phyloP scores from a whole-genome alignment of 2,329 filamentous ascomycete genomes.

The Colletotrichum gloeosporioides region DNA sequence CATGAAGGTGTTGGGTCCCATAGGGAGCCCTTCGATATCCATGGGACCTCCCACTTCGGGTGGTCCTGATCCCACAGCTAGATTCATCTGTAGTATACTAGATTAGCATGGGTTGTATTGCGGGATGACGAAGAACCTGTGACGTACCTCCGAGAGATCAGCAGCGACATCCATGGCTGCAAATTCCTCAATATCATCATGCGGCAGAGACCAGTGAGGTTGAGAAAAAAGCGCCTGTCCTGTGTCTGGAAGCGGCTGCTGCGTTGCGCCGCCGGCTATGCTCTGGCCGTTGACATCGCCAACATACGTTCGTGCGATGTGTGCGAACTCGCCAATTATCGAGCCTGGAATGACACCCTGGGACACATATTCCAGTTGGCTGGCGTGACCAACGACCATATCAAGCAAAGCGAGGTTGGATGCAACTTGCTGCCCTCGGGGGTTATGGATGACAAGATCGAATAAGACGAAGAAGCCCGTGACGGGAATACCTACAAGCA shows the following conservation, averaged over 20 bases:
- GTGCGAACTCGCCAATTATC: conserved; percentile 41
- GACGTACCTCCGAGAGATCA: background rate
- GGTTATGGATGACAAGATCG: conserved; percentile 42
- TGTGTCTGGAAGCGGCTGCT: background rate
- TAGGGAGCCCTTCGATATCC: conserved; percentile 6
- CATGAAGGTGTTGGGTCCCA: background rate
- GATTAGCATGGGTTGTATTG: background rate
- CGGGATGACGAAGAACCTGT: too few relatives aligned
- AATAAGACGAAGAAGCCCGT: conserved; percentile 44
- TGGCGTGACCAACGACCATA: conserved; percentile 45
- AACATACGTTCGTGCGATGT: conserved; percentile 46
- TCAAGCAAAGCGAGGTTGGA: conserved; percentile 44
- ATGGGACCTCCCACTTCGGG: conserved; percentile 9
- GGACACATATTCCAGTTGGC: conserved; percentile 42
- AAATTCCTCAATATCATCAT: background rate
- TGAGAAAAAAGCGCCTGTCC: background rate
- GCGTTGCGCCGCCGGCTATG: background rate
- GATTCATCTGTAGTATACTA: background rate
- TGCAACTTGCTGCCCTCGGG: conserved; percentile 31
- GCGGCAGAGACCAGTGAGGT: background rate
- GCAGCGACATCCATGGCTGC: background rate
- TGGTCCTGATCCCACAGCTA: background rate
- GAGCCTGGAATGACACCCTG: conserved; percentile 37
- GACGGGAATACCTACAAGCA: conserved; percentile 38
- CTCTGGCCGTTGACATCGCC: conserved; percentile 21